Conservation (phyloP, 805 yeast genomes). For the Wickerhamomyces pijperi region DNA sequence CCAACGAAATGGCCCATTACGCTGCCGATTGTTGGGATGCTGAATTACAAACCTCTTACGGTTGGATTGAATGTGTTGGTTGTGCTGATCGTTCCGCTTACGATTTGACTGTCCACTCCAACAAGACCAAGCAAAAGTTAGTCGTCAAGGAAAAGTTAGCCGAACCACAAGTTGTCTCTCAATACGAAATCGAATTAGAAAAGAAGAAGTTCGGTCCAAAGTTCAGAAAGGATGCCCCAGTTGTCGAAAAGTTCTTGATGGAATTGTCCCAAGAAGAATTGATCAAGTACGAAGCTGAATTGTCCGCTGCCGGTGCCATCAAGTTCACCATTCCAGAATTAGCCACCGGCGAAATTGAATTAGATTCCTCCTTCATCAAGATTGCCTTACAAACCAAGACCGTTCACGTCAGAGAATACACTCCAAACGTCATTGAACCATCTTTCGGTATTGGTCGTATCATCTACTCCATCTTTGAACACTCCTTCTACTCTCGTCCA, state of each 20-base stretch:
- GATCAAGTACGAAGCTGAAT: conserved; percentile 63
- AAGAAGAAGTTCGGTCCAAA: conserved; percentile 97
- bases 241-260: conserved; percentile 71
- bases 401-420: conserved; percentile 89
- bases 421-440: conserved; percentile 97
- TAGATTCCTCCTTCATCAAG: conserved; percentile 60
- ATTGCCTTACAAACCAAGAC: conserved; percentile 71
- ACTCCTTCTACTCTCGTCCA: conserved; percentile 89
- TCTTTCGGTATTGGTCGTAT: conserved; percentile 99
- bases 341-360: conserved; percentile 45
- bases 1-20: conserved; percentile 98
- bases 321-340: conserved; percentile 57
- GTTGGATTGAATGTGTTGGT: conserved; percentile 99
- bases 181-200: conserved; percentile 75
- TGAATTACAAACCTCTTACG: conserved; percentile 88
- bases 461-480: conserved; percentile 86
- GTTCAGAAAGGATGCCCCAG: conserved; percentile 94
- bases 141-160: conserved; percentile 87
- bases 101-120: conserved; percentile 91
- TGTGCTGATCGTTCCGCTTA: conserved; percentile 99
- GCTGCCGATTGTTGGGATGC: conserved; percentile 99
- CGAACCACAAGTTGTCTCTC: conserved; percentile 74
- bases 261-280: conserved; percentile 77
- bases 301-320: conserved; percentile 51
- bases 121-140: conserved; percentile 88